Evolutionary conservation across 2,329 filamentous ascomycete species (phyloP).

Genomic region (Gaeumannomyces tritici): DNA sequence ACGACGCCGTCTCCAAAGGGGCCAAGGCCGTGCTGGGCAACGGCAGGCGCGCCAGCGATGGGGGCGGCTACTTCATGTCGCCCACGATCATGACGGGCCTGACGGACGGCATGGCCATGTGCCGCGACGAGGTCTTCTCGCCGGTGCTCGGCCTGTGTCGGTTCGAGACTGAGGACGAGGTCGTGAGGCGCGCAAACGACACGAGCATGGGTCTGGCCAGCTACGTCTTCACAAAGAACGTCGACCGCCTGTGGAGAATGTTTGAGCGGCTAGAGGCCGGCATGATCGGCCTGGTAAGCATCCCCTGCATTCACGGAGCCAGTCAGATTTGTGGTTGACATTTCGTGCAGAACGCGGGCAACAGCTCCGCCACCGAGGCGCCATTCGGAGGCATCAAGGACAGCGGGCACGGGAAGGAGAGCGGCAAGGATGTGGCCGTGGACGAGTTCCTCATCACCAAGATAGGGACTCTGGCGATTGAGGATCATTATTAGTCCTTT

Average conservation of each 20-base stretch:
- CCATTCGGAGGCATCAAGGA: conserved; percentile 26
- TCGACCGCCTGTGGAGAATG: conserved; percentile 46
- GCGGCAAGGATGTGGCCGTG: conserved; percentile 11
- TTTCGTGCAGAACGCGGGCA: conserved; percentile 18
- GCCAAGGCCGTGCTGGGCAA: conserved; percentile 56
- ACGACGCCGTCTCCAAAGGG: conserved; percentile 53
- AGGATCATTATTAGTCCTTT: too few relatives aligned
- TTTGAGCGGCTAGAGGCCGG: conserved; percentile 51
- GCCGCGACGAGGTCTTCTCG: conserved; percentile 46
- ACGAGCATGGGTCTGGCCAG: conserved; percentile 49
- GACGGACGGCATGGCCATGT: conserved; percentile 36
- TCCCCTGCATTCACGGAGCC: neutral
- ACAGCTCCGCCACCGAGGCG: conserved; percentile 22
- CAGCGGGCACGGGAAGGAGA: conserved; percentile 24
- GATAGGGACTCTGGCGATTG: too few relatives aligned
- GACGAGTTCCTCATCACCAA: too few relatives aligned
- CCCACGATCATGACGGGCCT: conserved; percentile 44
- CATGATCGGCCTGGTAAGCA: conserved; percentile 32
- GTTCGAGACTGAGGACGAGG: conserved; percentile 50
- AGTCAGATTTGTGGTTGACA: neutral
- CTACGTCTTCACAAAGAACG: conserved; percentile 25
- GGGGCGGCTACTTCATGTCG: conserved; percentile 55
- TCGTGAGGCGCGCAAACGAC: conserved; percentile 42
- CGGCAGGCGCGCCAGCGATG: conserved; percentile 33
- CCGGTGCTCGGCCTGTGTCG: conserved; percentile 44